Percentiles rank a stretch among this genome's conserved stretches.
Conservation (phyloP, 805 yeast genomes). For the Saccharomyces eubayanus region DNA sequence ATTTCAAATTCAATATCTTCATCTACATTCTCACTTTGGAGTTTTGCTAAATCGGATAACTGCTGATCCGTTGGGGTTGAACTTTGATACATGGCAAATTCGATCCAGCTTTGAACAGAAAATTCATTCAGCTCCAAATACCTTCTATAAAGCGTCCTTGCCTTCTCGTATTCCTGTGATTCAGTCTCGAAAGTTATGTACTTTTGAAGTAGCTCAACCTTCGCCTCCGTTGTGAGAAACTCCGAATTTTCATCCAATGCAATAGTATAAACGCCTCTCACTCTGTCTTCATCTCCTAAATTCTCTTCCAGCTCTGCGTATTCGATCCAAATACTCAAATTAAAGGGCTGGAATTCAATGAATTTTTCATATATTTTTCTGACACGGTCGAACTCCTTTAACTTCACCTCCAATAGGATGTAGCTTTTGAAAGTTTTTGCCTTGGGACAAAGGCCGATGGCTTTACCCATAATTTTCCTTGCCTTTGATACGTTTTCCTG, state of each 20-base stretch:
- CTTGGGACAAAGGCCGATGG: conserved; percentile 62
- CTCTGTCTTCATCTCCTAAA: conserved; percentile 61
- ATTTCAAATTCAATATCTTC: conserved; percentile 42
- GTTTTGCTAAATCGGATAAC: conserved; percentile 12
- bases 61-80: conserved; percentile 47
- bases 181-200: conserved; percentile 56
- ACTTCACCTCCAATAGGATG: conserved; percentile 53
- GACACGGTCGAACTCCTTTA: conserved; percentile 77
- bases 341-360: conserved; percentile 26
- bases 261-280: conserved; percentile 52
- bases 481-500: conserved; percentile 44
- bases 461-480: conserved; percentile 61
- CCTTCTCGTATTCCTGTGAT: conserved; percentile 47
- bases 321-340: conserved; percentile 42
- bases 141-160: conserved; percentile 43
- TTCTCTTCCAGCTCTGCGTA: conserved; percentile 62
- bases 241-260: conserved; percentile 32
- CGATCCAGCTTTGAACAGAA: conserved; percentile 46
- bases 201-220: conserved; percentile 26
- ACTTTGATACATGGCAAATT: conserved; percentile 64
- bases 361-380: conserved; percentile 62
- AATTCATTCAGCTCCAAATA: conserved; percentile 29
- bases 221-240: conserved; percentile 8
- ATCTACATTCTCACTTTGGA: conserved; percentile 33
- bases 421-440: conserved; percentile 52